Evolutionary conservation across 495 filamentous ascomycete genomes (phyloP).

Genomic region (Rusavskia elegans): DNA sequence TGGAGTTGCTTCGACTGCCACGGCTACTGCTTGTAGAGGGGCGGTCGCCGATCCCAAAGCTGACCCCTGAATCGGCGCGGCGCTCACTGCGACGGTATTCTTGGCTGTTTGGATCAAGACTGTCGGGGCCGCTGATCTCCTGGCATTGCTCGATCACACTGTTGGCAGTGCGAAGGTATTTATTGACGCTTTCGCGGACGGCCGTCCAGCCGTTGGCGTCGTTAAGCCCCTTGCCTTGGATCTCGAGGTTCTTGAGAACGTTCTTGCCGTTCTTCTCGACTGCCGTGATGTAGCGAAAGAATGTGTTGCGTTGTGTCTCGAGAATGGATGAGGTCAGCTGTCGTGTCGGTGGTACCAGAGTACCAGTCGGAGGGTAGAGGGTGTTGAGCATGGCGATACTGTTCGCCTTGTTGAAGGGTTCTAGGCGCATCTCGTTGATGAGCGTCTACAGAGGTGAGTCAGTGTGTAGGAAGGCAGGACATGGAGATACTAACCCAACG

Average conservation of each 20-base stretch:
- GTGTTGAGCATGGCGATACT: constrained; percentile 66
- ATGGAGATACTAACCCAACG: constrained; percentile 41
- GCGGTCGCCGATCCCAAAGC: constrained; percentile 29
- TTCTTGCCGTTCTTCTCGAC: constrained; percentile 41
- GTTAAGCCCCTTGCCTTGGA: constrained; percentile 31
- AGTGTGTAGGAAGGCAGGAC: constrained; percentile 2
- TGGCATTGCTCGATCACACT: constrained; percentile 45
- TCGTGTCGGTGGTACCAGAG: constrained; percentile 27
- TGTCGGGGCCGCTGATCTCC: constrained; percentile 30
- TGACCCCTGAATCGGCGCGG: constrained; percentile 50
- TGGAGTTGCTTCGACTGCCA: constrained; percentile 14
- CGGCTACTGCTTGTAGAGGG: constrained; percentile 22
- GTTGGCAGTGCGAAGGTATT: constrained; percentile 43
- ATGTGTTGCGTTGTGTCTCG: constrained; percentile 42
- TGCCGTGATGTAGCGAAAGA: constrained; percentile 48
- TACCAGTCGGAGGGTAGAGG: constrained; percentile 42
- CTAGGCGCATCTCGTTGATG: constrained; percentile 52
- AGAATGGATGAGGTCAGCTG: constrained; percentile 38
- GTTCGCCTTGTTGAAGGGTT: constrained; percentile 50
- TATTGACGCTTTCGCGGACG: constrained; percentile 4
- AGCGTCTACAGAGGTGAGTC: constrained; percentile 34
- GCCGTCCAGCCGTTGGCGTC: constrained; percentile 15
- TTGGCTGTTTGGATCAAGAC: constrained; percentile 23
- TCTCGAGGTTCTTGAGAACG: constrained; percentile 38
- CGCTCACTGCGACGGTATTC: constrained; percentile 25